Conservation (phyloP, 306 rosid species). For the Inga laurina region DNA sequence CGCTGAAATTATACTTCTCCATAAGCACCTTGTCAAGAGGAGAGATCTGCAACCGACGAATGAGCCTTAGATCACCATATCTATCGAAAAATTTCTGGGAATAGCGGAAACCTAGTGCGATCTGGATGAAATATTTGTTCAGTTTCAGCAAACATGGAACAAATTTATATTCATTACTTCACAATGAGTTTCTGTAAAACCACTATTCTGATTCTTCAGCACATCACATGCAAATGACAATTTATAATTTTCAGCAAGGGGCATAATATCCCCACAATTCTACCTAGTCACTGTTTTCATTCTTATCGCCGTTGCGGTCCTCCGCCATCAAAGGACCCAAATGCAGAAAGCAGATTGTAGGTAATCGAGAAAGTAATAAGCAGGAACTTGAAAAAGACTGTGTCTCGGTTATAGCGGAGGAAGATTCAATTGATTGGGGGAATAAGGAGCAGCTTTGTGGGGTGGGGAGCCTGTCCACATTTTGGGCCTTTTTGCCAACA, state of each 20-base stretch:
- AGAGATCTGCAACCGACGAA: conserved; percentile 89
- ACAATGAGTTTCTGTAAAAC: conserved; percentile 17
- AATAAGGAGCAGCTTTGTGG: neutral
- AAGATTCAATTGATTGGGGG: neutral
- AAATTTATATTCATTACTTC: neutral
- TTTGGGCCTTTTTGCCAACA: too few relatives aligned
- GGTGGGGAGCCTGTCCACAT: neutral
- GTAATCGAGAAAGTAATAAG: neutral
- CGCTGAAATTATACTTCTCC: conserved; percentile 90
- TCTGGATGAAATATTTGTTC: conserved; percentile 50
- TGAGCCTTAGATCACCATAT: conserved; percentile 90
- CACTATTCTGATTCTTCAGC: neutral
- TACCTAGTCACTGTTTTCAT: conserved; percentile 82
- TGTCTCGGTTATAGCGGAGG: neutral
- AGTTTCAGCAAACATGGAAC: neutral
- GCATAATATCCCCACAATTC: conserved; percentile 18
- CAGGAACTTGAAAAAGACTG: neutral
- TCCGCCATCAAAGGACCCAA: conserved; percentile 62
- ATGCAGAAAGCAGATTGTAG: conserved; percentile 7
- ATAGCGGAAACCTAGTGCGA: conserved; percentile 94
- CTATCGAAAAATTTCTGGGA: conserved; percentile 93
- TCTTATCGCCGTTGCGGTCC: conserved; percentile 53
- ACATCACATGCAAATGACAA: conserved; percentile 16
- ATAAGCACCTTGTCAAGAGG: conserved; percentile 77
- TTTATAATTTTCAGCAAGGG: conserved; percentile 1